Conservation (phyloP, 2,329 filamentous ascomycete species). For the Juglanconis oblonga region DNA sequence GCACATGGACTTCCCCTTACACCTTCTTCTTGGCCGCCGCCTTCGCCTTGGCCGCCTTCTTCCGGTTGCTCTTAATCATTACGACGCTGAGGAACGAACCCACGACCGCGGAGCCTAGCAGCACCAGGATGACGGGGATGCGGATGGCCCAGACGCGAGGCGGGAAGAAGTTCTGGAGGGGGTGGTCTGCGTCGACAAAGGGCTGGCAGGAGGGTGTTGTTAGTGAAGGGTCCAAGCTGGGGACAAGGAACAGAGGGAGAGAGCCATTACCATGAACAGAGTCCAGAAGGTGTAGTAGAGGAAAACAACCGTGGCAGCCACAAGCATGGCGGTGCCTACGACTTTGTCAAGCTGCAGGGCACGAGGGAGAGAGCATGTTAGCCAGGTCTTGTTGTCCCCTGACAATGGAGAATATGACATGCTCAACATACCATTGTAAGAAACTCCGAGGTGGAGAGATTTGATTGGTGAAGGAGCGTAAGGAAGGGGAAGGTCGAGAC, state of each 20-base stretch:
- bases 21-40: slow-evolving; percentile 83
- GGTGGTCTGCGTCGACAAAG: slow-evolving; percentile 93
- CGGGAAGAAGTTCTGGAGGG: slow-evolving; percentile 91
- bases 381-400: slow-evolving; percentile 1
- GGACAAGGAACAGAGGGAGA: slow-evolving; percentile 11
- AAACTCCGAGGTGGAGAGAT: neutral
- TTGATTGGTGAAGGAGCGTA: slow-evolving; percentile 13
- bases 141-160: slow-evolving; percentile 98
- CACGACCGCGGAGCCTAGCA: slow-evolving; percentile 88
- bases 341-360: slow-evolving; percentile 78
- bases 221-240: slow-evolving; percentile 4
- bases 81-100: slow-evolving; percentile 94
- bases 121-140: slow-evolving; percentile 93
- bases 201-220: slow-evolving; percentile 55
- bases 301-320: slow-evolving; percentile 62
- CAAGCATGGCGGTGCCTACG: slow-evolving; percentile 65
- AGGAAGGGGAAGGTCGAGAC: slow-evolving; percentile 9
- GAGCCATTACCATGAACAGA: slow-evolving; percentile 75
- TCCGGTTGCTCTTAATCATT: slow-evolving; percentile 98
- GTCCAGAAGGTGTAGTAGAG: slow-evolving; percentile 98
- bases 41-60: slow-evolving; percentile 93
- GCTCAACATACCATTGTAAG: slow-evolving; percentile 29
- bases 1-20: slow-evolving; percentile 35
- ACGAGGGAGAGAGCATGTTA: neutral
- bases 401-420: neutral